Percentiles rank a stretch among this genome's conserved stretches.
Evolutionary conservation across 2,329 filamentous ascomycete genomes (phyloP).

Genomic region (Hypocrella siamensis): DNA sequence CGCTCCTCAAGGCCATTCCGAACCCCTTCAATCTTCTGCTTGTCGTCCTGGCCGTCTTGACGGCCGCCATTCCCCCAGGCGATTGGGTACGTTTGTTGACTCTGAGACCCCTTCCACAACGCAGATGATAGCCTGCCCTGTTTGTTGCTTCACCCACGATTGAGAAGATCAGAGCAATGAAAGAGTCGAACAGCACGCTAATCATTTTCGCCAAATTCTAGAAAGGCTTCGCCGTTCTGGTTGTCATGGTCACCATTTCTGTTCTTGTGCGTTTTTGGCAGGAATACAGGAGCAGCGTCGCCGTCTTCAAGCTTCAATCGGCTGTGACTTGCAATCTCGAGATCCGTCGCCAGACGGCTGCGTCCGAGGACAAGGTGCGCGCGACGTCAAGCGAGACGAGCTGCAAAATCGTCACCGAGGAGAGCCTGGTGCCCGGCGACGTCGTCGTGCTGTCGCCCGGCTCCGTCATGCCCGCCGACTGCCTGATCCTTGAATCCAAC

Average conservation of each 20-base stretch:
- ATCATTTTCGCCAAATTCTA: not conserved
- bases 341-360: constrained; percentile 6
- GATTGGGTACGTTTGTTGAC: constrained; percentile 7
- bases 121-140: no score
- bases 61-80: constrained; percentile 8
- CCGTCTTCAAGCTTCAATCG: constrained; percentile 10
- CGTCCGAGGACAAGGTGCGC: constrained; percentile 1
- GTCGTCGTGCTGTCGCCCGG: constrained; percentile 9
- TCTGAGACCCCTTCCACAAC: no score
- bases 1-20: constrained; percentile 11
- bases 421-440: constrained; percentile 11
- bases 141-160: no score
- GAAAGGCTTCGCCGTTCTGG: constrained; percentile 9
- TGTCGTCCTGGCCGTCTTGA: constrained; percentile 11
- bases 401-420: constrained; percentile 4
- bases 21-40: constrained; percentile 13
- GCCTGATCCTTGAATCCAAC: constrained; percentile 11
- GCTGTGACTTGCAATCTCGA: constrained; percentile 9
- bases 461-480: constrained; percentile 12
- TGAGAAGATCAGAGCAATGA: no score
- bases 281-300: constrained; percentile 11
- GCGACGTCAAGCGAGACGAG: constrained; percentile 1
- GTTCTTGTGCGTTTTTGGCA: constrained; percentile 14
- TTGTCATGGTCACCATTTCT: constrained; percentile 12
- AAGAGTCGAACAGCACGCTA: not conserved